phyloP scores from a whole-genome alignment of 208 protist species.

The Acanthamoeba culbertsoni region DNA sequence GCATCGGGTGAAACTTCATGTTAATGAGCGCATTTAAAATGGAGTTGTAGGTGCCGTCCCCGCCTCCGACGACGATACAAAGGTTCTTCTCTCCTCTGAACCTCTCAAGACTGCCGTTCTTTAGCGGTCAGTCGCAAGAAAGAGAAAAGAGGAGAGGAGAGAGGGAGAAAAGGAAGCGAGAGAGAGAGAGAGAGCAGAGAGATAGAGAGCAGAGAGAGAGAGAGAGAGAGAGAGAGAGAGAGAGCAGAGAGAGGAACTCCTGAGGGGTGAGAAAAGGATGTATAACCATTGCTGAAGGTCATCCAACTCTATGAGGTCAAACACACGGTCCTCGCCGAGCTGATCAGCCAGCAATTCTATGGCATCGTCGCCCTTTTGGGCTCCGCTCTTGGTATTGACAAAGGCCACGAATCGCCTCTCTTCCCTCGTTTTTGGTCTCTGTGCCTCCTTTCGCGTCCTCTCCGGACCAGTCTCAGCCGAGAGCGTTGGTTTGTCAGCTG shows the following conservation, averaged over 20 bases:
- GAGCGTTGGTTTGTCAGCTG: background rate
- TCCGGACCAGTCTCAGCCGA: background rate
- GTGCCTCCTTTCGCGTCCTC: background rate
- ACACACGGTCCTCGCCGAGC: conserved; percentile 15
- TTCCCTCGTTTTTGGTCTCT: background rate
- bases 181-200: background rate
- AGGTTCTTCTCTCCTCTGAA: background rate
- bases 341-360: background rate
- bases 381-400: conserved; percentile 19
- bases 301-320: background rate
- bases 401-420: conserved; percentile 5
- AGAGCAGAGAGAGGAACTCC: background rate
- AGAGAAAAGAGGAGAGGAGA: background rate
- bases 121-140: conserved; percentile 59
- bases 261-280: background rate
- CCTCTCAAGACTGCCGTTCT: background rate
- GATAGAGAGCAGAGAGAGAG: background rate
- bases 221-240: background rate
- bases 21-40: background rate
- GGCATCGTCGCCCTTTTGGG: background rate
- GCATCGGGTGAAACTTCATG: background rate
- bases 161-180: background rate
- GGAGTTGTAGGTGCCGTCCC: background rate
- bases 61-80: background rate
- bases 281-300: background rate